A percentile compares a stretch with the other conserved stretches of the same genome.
These are phyloP conservation scores for Torulaspora maleeae DNA, from an alignment of 805 yeast species.

Conservation along the genomic window DNA sequence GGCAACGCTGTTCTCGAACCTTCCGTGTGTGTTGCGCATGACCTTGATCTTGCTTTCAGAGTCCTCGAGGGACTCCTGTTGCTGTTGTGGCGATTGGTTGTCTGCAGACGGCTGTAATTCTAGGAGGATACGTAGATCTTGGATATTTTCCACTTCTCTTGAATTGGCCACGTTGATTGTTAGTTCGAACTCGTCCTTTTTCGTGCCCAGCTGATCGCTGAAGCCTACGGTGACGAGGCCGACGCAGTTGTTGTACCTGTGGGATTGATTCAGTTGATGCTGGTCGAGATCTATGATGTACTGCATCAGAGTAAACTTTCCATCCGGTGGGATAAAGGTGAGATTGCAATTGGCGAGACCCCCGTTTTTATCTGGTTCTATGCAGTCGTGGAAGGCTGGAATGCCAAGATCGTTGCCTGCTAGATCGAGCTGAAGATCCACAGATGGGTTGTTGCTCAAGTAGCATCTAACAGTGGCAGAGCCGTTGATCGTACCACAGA, in stretches of 20 bases:
- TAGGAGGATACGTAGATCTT: constrained; percentile 43
- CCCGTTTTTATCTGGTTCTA: constrained; percentile 40
- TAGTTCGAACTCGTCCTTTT: constrained; percentile 40
- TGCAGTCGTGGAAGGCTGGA: constrained; percentile 70
- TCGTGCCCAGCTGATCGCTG: constrained; percentile 34
- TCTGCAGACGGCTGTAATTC: constrained; percentile 19
- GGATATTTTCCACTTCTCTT: constrained; percentile 44
- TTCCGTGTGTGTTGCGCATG: constrained; percentile 70
- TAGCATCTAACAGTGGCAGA: constrained; percentile 57
- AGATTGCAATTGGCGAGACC: constrained; percentile 27
- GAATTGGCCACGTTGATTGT: constrained; percentile 35
- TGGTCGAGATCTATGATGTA: constrained; percentile 54
- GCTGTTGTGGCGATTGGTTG: neutral
- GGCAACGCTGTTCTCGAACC: constrained; percentile 49
- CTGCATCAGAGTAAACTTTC: constrained; percentile 54
- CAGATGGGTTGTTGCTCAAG: constrained; percentile 72
- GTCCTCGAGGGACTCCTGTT: neutral
- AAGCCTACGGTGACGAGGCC: constrained; percentile 33
- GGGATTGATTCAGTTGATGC: neutral
- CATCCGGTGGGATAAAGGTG: constrained; percentile 87
- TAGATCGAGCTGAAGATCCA: constrained; percentile 51
- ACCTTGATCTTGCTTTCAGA: constrained; percentile 44
- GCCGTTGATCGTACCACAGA: constrained; percentile 52
- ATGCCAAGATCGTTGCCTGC: constrained; percentile 46
- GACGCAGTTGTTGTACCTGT: constrained; percentile 4